A percentile compares a stretch with the other conserved stretches of the same genome.
Evolutionary conservation across 306 rosid species (phyloP).

Genomic region (Acacia crassicarpa): DNA sequence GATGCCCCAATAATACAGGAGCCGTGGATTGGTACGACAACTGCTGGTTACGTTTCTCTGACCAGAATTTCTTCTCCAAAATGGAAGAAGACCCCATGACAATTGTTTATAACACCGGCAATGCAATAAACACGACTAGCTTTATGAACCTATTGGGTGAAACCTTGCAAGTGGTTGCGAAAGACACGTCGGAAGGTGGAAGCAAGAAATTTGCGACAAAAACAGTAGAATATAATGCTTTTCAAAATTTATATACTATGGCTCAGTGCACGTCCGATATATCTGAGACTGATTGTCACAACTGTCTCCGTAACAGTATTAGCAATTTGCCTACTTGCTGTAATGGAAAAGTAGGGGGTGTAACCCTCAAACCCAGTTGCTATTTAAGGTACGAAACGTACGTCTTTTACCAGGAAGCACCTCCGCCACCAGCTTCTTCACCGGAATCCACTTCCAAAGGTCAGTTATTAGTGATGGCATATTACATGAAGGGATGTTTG

Average conservation of each 20-base stretch:
- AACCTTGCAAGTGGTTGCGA: not conserved
- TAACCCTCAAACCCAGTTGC: conserved; percentile 9
- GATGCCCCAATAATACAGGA: conserved; percentile 28
- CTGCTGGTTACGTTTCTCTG: conserved; percentile 36
- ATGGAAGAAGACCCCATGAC: not conserved
- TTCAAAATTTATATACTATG: not conserved
- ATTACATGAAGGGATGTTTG: too few relatives aligned
- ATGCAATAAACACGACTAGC: not conserved
- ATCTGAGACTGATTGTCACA: not conserved
- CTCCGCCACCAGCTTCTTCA: not conserved
- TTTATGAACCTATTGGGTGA: not conserved
- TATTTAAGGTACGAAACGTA: not conserved
- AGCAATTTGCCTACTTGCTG: not conserved
- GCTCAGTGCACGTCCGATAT: conserved; percentile 20
- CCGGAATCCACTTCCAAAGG: too few relatives aligned
- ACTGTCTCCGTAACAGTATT: not conserved
- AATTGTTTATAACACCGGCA: not conserved
- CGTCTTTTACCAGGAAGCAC: not conserved
- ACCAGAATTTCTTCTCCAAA: conserved; percentile 1
- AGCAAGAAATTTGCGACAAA: conserved; percentile 23
- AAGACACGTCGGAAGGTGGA: not conserved
- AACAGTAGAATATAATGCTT: not conserved
- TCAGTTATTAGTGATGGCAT: too few relatives aligned
- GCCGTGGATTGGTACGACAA: conserved; percentile 28
- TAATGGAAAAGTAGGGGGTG: not conserved